Conservation (phyloP, 345 rosid genomes). For the Heritiera littoralis region DNA sequence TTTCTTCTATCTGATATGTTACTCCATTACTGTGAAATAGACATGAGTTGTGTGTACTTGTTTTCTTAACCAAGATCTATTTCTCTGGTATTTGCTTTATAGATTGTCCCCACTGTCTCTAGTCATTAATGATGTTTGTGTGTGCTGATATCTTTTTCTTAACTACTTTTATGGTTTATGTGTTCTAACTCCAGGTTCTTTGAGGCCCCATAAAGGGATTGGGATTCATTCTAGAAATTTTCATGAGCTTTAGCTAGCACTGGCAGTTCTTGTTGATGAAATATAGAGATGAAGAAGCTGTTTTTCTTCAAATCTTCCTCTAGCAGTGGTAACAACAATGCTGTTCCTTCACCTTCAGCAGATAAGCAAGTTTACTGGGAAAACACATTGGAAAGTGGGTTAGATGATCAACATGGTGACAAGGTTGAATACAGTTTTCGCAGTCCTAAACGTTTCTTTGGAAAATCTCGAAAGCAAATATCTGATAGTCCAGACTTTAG, state of each 20-base stretch:
- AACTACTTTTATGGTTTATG: slow-evolving; percentile 22
- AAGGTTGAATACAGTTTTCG: slow-evolving; percentile 30
- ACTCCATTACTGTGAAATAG: slow-evolving; percentile 14
- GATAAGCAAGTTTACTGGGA: slow-evolving; percentile 52
- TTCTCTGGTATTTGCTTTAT: slow-evolving; percentile 14
- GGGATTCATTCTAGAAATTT: slow-evolving; percentile 15
- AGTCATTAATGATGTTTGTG: slow-evolving; percentile 29
- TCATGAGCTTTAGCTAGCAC: slow-evolving; percentile 25
- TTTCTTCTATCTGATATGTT: slow-evolving; percentile 2
- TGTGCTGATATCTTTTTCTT: slow-evolving; percentile 20
- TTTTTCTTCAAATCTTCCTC: slow-evolving; percentile 77
- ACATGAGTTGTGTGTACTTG: slow-evolving; percentile 32
- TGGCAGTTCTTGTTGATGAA: slow-evolving; percentile 29
- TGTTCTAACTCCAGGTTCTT: slow-evolving; percentile 38
- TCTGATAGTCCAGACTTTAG: slow-evolving; percentile 45
- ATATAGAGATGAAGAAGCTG: slow-evolving; percentile 73
- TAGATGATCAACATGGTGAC: slow-evolving; percentile 36
- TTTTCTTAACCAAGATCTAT: slow-evolving; percentile 17
- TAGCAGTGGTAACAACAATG: slow-evolving; percentile 38
- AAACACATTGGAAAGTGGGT: slow-evolving; percentile 37
- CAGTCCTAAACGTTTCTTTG: slow-evolving; percentile 39
- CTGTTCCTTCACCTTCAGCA: slow-evolving; percentile 37
- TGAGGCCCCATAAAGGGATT: slow-evolving; percentile 31
- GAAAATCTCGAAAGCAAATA: slow-evolving; percentile 54
- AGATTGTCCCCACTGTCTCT: background rate